These are phyloP conservation scores for Saturnispora serradocipensis DNA, from an alignment of 805 yeast species.

Conservation along the genomic window DNA sequence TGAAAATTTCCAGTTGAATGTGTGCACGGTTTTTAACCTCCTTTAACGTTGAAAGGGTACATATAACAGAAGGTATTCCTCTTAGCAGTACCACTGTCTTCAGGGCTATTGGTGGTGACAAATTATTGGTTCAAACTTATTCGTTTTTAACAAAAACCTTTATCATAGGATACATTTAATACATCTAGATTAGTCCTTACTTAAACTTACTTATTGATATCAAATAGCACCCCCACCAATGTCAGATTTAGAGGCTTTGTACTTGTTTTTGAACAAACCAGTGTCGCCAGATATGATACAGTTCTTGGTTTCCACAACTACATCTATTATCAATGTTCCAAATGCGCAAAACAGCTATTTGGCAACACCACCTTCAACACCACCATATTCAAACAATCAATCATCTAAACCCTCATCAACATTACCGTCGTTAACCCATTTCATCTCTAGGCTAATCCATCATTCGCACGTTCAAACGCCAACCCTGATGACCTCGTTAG, in stretches of 20 bases:
- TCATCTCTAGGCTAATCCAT: constrained; percentile 63
- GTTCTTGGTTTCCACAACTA: constrained; percentile 49
- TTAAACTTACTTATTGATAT: not conserved
- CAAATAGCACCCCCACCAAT: constrained; percentile 13
- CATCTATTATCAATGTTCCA: constrained; percentile 40
- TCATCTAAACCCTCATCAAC: constrained; percentile 9
- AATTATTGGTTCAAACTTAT: not conserved
- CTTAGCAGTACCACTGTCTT: not conserved
- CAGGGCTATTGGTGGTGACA: not conserved
- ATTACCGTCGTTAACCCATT: constrained; percentile 43
- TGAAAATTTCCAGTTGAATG: not conserved
- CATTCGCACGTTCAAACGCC: constrained; percentile 92
- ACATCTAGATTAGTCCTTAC: not conserved
- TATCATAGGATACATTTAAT: no score
- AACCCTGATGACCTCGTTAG: constrained; percentile 86
- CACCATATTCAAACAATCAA: constrained; percentile 8
- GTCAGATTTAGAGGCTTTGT: constrained; percentile 42
- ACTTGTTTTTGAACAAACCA: constrained; percentile 44
- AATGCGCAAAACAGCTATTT: constrained; percentile 28
- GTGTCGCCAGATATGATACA: constrained; percentile 50
- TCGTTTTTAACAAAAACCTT: no score
- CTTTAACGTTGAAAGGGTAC: not conserved
- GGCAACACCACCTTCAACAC: constrained; percentile 34
- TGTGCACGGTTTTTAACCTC: not conserved
- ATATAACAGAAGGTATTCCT: not conserved